These are phyloP conservation scores for Mycena chlorophos DNA, from an alignment of 768 basidiomycete genomes.

Conservation along the genomic window DNA sequence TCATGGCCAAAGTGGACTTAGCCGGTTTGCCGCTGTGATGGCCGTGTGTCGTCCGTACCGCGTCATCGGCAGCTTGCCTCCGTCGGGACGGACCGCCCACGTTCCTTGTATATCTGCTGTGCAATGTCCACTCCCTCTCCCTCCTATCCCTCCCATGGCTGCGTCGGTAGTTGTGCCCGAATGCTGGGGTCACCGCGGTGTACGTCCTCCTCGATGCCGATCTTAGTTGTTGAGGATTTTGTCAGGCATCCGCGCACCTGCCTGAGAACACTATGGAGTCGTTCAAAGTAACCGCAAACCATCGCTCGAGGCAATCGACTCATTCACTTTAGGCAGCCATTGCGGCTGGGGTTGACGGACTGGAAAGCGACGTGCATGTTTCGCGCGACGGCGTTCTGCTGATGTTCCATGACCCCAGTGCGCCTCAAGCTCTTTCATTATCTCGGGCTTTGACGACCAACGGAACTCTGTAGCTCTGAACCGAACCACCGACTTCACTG, in stretches of 20 bases:
- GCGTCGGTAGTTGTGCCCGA: slow-evolving; percentile 31
- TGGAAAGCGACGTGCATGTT: slow-evolving; percentile 60
- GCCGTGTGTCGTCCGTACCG: too few relatives aligned
- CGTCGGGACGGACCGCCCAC: too few relatives aligned
- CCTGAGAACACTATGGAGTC: slow-evolving; percentile 76
- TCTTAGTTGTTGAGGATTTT: background rate
- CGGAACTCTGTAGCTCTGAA: slow-evolving; percentile 45
- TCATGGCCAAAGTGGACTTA: background rate
- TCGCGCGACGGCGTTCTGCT: slow-evolving; percentile 63
- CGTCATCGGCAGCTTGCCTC: too few relatives aligned
- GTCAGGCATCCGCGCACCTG: slow-evolving; percentile 59
- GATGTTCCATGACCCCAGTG: slow-evolving; percentile 74
- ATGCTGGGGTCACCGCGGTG: slow-evolving; percentile 42
- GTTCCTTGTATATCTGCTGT: too few relatives aligned
- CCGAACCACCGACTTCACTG: slow-evolving; percentile 58
- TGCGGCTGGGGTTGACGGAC: slow-evolving; percentile 18
- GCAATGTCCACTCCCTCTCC: too few relatives aligned
- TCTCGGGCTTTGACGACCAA: slow-evolving; percentile 16
- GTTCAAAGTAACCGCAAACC: slow-evolving; percentile 66
- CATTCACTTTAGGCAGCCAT: background rate
- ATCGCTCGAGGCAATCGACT: background rate
- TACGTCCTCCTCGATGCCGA: slow-evolving; percentile 9
- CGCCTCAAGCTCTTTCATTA: slow-evolving; percentile 22
- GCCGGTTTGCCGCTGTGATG: too few relatives aligned
- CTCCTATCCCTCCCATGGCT: background rate